A percentile compares a stretch with the other conserved stretches of the same genome.
These are phyloP conservation scores for Cystofilobasidium ferigula DNA, from an alignment of 768 basidiomycete species.

Conservation along the genomic window DNA sequence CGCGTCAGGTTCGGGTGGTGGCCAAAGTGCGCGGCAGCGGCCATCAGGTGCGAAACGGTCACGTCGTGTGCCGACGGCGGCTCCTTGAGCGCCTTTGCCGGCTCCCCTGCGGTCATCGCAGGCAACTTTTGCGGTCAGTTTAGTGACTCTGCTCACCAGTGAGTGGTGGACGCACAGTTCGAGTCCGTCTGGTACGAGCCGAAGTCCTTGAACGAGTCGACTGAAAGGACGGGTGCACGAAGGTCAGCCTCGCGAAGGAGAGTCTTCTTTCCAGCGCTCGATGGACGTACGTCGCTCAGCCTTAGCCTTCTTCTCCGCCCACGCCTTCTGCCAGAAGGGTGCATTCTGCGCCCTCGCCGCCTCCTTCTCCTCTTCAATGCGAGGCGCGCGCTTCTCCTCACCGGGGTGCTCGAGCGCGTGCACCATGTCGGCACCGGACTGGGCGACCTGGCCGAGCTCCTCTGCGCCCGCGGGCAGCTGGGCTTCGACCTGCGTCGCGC, in stretches of 20 bases:
- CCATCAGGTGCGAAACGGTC: conserved; percentile 79
- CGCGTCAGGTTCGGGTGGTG: conserved; percentile 71
- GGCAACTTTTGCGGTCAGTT: too few relatives aligned
- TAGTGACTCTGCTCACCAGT: too few relatives aligned
- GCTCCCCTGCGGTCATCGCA: conserved; percentile 38
- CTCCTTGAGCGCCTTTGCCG: conserved; percentile 57
- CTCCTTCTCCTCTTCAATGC: too few relatives aligned
- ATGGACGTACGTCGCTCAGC: too few relatives aligned
- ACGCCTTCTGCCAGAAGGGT: too few relatives aligned
- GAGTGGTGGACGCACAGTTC: conserved; percentile 6
- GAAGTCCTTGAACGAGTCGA: background rate
- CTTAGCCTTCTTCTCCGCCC: too few relatives aligned
- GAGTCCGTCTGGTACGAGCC: conserved; percentile 24
- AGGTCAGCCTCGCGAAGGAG: background rate
- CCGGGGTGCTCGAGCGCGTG: background rate
- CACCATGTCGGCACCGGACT: background rate
- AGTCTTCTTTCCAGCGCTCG: too few relatives aligned
- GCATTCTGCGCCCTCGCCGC: too few relatives aligned
- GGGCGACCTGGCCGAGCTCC: background rate
- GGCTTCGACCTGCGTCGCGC: background rate
- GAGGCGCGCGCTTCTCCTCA: too few relatives aligned
- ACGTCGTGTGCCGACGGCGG: conserved; percentile 52
- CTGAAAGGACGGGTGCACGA: background rate
- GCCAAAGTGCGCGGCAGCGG: conserved; percentile 87
- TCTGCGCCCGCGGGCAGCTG: background rate